Percentiles rank a stretch among this genome's conserved stretches.
Conservation (phyloP, 1,284 basidiomycete species). For the Puccinia polysora region DNA sequence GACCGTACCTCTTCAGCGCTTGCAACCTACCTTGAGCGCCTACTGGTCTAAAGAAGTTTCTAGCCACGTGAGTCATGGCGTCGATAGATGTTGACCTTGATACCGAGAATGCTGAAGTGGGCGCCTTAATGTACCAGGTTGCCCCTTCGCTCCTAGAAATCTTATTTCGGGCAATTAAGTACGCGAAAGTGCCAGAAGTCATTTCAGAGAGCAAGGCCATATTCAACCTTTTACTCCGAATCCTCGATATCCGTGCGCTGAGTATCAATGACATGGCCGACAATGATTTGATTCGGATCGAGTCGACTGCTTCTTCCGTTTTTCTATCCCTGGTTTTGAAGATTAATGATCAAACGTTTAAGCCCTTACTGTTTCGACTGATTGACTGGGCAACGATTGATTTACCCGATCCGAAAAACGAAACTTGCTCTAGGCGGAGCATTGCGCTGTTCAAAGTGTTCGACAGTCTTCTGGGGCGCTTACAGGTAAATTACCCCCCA, state of each 20-base stretch:
- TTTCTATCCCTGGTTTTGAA: constrained; percentile 88
- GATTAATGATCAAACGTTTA: constrained; percentile 87
- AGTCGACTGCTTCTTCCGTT: constrained; percentile 60
- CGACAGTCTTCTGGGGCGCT: constrained; percentile 19
- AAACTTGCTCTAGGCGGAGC: constrained; percentile 34
- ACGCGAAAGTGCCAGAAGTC: constrained; percentile 55
- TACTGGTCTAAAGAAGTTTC: constrained; percentile 27
- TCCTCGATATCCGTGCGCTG: constrained; percentile 63
- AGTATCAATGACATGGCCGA: background rate
- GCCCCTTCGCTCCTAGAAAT: constrained; percentile 47
- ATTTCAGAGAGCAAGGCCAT: constrained; percentile 66
- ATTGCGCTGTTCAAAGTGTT: constrained; percentile 37
- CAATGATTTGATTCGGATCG: constrained; percentile 51
- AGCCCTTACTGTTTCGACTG: constrained; percentile 80
- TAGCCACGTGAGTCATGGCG: constrained; percentile 10
- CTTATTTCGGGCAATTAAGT: constrained; percentile 48
- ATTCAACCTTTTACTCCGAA: constrained; percentile 77
- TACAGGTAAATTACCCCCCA: constrained; percentile 21
- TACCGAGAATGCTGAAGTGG: background rate
- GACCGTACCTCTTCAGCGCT: constrained; percentile 21
- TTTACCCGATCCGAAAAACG: constrained; percentile 56
- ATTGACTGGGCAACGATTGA: constrained; percentile 90
- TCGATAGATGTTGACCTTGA: background rate
- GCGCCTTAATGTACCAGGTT: constrained; percentile 5
- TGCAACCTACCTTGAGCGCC: constrained; percentile 14